A percentile compares a stretch with the other conserved stretches of the same genome.
Evolutionary conservation across 2,329 filamentous ascomycete species (phyloP).

Genomic region (Albifimbria verrucaria): DNA sequence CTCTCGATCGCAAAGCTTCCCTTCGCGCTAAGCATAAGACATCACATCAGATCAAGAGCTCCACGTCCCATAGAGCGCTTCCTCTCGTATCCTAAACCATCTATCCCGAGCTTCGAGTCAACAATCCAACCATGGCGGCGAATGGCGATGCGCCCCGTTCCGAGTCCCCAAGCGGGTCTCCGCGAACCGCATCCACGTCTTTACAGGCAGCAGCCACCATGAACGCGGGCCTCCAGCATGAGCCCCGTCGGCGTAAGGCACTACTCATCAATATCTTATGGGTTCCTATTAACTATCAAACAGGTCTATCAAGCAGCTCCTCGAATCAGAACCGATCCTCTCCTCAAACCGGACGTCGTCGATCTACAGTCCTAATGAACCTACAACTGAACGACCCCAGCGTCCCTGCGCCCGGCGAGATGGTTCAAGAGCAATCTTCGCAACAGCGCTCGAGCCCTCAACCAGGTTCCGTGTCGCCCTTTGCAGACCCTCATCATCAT

Average conservation of each 20-base stretch:
- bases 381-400: constrained; percentile 69
- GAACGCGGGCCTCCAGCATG: constrained; percentile 71
- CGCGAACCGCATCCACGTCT: constrained; percentile 64
- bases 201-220: constrained; percentile 74
- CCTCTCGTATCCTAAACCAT: no score
- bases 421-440: constrained; percentile 46
- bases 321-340: constrained; percentile 39
- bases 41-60: no score
- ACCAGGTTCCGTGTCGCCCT: constrained; percentile 45
- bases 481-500: constrained; percentile 58
- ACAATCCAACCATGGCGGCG: constrained; percentile 21
- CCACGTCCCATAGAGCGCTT: no score
- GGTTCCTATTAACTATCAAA: constrained; percentile 7
- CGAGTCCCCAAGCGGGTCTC: constrained; percentile 57
- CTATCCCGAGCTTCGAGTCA: not conserved
- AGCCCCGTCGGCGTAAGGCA: constrained; percentile 54
- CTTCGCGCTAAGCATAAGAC: no score
- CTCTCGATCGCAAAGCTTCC: no score
- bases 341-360: constrained; percentile 53
- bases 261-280: constrained; percentile 7
- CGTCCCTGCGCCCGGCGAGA: constrained; percentile 65
- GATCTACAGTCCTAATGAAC: constrained; percentile 70
- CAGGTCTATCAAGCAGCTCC: constrained; percentile 53
- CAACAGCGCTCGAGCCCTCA: constrained; percentile 38
- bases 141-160: constrained; percentile 25